Evolutionary conservation across 257 asterid genomes (phyloP), one percentile per base, ranked within the genome.

Genomic region (Pogostemon cablin): DNA sequence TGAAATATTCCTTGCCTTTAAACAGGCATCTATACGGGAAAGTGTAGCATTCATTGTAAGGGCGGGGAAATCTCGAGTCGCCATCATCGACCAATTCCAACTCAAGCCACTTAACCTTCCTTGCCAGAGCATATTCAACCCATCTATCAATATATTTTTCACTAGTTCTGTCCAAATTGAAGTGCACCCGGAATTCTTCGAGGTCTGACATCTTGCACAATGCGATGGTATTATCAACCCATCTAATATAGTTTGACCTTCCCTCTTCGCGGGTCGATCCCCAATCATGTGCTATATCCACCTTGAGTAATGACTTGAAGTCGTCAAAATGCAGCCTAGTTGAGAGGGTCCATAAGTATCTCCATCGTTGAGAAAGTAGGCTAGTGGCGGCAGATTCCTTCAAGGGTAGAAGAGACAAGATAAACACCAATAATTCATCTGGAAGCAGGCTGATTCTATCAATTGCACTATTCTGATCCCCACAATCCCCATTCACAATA

Each of bases 91-190:
- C 42, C 39, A 62, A 62, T 55, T 72, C 35, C 55, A 72, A 32
- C 58, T 72, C 76, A 32, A 72, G 77, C 34, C 11, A 54, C 52
- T 42, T 47, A 43, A 72, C 71, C 71, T 63, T 62, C 48, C 49
- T 41, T 6, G 54, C 25, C 10, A 71, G 38, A 20, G 75, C 75
- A 40, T 49, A 72, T 7, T 10, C n/a, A 53, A 72, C 12, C 67
- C 72, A 64, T 17, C 15, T 11, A 6, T 65, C 60, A 8, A 72
- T 43, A 3, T 1, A 34, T 0, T 3, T 41, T 12, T 43, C 6
- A 7, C 64, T 3, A 6, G 5, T 3, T 12, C 12, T 43, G 44
- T 0, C 4, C 49, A 64, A 12, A 8, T n/a, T 7, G 39, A 43
- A 64, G n/a, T 2, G 3, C 48, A 72, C 66, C 3, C 39, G 47